Evolutionary conservation across 176 grass and related monocot species (phyloP).

Genomic region (Aegilops umbellulata): DNA sequence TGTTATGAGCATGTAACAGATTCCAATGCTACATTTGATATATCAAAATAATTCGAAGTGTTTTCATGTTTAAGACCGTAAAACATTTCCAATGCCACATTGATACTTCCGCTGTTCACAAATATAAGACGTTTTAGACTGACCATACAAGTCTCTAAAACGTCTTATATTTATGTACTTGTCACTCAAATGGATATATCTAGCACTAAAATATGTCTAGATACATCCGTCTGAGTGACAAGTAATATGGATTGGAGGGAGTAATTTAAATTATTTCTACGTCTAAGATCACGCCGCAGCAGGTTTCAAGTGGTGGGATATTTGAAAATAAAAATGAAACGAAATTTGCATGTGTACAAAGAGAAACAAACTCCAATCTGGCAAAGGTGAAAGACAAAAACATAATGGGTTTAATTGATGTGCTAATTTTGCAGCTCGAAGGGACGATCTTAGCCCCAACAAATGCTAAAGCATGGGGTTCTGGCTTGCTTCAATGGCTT

Average conservation of each 20-base stretch:
- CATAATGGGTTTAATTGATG: background rate
- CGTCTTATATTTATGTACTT: too few species aligned
- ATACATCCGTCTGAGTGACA: too few species aligned
- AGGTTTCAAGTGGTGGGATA: background rate
- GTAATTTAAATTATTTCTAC: background rate
- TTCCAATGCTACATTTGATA: background rate
- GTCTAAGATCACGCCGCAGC: background rate
- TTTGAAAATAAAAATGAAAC: background rate
- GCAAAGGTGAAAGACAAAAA: constrained; percentile 23
- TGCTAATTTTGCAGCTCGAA: constrained; percentile 58
- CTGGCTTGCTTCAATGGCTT: constrained; percentile 83
- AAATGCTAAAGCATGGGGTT: constrained; percentile 68
- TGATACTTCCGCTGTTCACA: background rate
- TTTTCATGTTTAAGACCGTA: too few species aligned
- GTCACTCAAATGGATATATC: too few species aligned
- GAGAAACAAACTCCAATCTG: background rate
- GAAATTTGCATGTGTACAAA: background rate
- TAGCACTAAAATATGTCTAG: too few species aligned
- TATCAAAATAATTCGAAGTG: too few species aligned
- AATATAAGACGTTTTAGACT: too few species aligned
- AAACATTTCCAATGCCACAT: background rate
- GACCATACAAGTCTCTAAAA: too few species aligned
- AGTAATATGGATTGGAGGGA: too few species aligned
- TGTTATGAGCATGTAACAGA: background rate
- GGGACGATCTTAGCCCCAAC: constrained; percentile 87